Evolutionary conservation across 2,329 filamentous ascomycete genomes (phyloP).

Genomic region (Xylaria sp.): DNA sequence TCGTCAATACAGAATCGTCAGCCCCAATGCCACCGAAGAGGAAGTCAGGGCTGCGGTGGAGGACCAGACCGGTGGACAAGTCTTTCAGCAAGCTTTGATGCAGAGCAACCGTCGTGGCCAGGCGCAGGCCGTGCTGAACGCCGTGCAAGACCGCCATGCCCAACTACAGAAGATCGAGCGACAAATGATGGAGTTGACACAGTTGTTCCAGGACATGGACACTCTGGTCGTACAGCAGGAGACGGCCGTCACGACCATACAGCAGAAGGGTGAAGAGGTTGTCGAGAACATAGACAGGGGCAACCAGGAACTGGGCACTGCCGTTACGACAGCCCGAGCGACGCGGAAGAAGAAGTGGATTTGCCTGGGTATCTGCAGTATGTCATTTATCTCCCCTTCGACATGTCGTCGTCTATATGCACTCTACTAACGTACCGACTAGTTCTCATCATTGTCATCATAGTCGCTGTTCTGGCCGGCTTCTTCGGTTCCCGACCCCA

Average conservation of each 20-base stretch:
- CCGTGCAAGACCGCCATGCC: slow-evolving; percentile 83
- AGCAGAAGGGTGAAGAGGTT: slow-evolving; percentile 87
- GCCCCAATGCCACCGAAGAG: slow-evolving; percentile 79
- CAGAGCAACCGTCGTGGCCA: slow-evolving; percentile 83
- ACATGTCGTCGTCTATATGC: not conserved
- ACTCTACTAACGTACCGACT: slow-evolving; percentile 43
- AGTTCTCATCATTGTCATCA: slow-evolving; percentile 64
- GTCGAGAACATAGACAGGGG: slow-evolving; percentile 85
- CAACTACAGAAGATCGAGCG: slow-evolving; percentile 92
- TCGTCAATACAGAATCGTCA: slow-evolving; percentile 89
- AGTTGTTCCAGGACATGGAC: slow-evolving; percentile 91
- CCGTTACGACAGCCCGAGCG: slow-evolving; percentile 81
- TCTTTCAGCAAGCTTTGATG: slow-evolving; percentile 89
- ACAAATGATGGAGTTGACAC: slow-evolving; percentile 86
- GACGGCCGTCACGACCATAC: slow-evolving; percentile 79
- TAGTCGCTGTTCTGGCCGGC: slow-evolving; percentile 59
- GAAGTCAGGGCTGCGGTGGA: slow-evolving; percentile 84
- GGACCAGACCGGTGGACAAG: slow-evolving; percentile 75
- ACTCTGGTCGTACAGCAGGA: slow-evolving; percentile 88
- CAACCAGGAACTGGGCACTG: slow-evolving; percentile 83
- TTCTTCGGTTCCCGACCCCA: slow-evolving; percentile 41
- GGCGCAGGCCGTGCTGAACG: slow-evolving; percentile 79
- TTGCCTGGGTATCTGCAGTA: slow-evolving; percentile 80
- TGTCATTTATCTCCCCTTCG: slow-evolving; percentile 44
- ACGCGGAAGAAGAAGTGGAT: slow-evolving; percentile 97